A percentile compares a stretch with the other conserved stretches of the same genome.
phyloP scores from a whole-genome alignment of 306 rosid genomes.

The Herpetospermum pedunculosum region DNA sequence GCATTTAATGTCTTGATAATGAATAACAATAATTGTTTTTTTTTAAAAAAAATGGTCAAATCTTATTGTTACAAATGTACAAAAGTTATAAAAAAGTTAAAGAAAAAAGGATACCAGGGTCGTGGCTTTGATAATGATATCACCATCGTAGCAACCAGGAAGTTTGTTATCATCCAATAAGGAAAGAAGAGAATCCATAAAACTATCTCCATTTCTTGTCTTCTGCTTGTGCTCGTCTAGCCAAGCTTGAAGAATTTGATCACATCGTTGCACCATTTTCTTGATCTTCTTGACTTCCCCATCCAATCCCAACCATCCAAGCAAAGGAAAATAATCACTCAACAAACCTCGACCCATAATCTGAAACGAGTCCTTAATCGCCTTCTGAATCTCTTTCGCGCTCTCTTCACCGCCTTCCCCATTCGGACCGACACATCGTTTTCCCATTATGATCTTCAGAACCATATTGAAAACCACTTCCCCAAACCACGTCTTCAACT shows the following conservation, averaged over 20 bases:
- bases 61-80: no score
- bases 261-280: slow-evolving; percentile 12
- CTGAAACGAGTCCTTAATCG: no score
- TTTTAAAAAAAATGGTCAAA: no score
- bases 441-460: no score
- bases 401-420: no score
- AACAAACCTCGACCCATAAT: slow-evolving; percentile 8
- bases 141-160: slow-evolving; percentile 22
- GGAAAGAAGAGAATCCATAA: slow-evolving; percentile 25
- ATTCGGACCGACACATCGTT: no score
- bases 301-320: slow-evolving; percentile 25
- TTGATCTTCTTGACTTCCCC: slow-evolving; percentile 24
- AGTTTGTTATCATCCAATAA: slow-evolving; percentile 9
- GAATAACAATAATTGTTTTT: no score
- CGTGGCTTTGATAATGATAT: slow-evolving; percentile 34
- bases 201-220: slow-evolving; percentile 22
- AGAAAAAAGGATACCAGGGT: slow-evolving; percentile 21
- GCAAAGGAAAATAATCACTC: slow-evolving; percentile 21
- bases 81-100: no score
- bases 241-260: slow-evolving; percentile 9
- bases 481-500: no score
- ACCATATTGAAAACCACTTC: no score
- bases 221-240: slow-evolving; percentile 13
- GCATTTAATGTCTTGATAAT: no score
- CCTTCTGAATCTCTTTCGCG: no score